Conservation (phyloP, 2,329 filamentous ascomycete species). For the Penicillium sp. region DNA sequence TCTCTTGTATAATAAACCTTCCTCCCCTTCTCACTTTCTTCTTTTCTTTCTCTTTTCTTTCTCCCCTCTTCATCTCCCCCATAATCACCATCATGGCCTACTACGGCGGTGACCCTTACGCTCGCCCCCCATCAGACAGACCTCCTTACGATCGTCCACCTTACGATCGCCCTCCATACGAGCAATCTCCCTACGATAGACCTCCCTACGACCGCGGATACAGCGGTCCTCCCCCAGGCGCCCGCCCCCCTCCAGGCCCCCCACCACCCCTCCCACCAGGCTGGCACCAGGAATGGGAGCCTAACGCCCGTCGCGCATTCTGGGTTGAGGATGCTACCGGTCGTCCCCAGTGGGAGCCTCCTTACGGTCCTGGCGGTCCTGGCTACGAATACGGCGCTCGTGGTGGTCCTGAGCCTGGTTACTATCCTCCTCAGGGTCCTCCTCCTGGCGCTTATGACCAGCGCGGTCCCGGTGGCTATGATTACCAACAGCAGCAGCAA, state of each 20-base stretch:
- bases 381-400: conserved; percentile 23
- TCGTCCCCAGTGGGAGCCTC: conserved; percentile 65
- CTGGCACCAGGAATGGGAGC: conserved; percentile 66
- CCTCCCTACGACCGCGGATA: conserved; percentile 31
- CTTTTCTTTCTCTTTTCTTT: neutral
- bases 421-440: neutral
- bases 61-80: neutral
- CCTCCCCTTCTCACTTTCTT: neutral
- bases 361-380: conserved; percentile 31
- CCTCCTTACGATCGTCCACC: conserved; percentile 25
- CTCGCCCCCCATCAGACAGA: conserved; percentile 18
- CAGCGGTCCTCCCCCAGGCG: conserved; percentile 23
- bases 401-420: conserved; percentile 12
- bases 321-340: conserved; percentile 64
- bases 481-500: conserved; percentile 14
- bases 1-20: conserved; percentile 13
- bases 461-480: conserved; percentile 7
- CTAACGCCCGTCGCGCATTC: conserved; percentile 62
- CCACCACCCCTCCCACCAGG: conserved; percentile 58
- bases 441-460: conserved; percentile 24
- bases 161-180: conserved; percentile 18
- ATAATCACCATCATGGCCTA: conserved; percentile 25
- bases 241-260: conserved; percentile 37
- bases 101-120: conserved; percentile 22
- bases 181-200: conserved; percentile 24